These are phyloP conservation scores for Plantago coronopus DNA, from an alignment of 305 asterid species.

Conservation along the genomic window DNA sequence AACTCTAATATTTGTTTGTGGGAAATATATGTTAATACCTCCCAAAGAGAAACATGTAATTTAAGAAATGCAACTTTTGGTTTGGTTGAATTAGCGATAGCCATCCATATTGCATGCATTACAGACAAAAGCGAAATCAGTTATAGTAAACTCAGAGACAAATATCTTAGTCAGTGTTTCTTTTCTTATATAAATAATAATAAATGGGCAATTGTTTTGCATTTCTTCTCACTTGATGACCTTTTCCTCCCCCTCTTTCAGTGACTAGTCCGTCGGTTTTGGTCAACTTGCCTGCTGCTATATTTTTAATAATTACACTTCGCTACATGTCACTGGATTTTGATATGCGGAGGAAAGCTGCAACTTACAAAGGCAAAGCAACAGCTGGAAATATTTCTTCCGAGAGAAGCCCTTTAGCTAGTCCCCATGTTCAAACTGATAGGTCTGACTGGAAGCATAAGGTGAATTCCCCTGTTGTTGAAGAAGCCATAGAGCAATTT, in stretches of 20 bases:
- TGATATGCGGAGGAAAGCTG: constrained; percentile 77
- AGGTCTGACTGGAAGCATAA: constrained; percentile 80
- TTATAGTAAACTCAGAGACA: neutral
- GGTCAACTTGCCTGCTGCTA: constrained; percentile 87
- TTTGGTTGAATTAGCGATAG: neutral
- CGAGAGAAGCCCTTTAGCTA: constrained; percentile 38
- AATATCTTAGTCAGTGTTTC: neutral
- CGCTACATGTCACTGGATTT: constrained; percentile 81
- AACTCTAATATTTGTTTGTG: neutral
- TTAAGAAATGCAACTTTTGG: neutral
- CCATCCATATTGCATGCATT: no score
- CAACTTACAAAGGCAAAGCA: constrained; percentile 63
- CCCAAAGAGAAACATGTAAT: constrained; percentile 1
- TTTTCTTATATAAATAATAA: neutral
- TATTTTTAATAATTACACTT: constrained; percentile 48
- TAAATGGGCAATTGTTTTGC: neutral
- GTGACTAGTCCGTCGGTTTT: constrained; percentile 91
- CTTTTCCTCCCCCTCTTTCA: constrained; percentile 36
- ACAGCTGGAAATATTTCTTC: constrained; percentile 36
- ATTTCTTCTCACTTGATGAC: constrained; percentile 19
- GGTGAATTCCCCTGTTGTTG: constrained; percentile 89
- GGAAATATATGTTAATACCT: neutral
- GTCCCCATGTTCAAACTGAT: constrained; percentile 32
- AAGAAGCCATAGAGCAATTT: constrained; percentile 87
- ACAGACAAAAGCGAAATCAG: no score